Evolutionary conservation across 148 eudicot species (phyloP), one percentile per base, ranked within the genome.

Genomic region (Nepenthes mirabilis): DNA sequence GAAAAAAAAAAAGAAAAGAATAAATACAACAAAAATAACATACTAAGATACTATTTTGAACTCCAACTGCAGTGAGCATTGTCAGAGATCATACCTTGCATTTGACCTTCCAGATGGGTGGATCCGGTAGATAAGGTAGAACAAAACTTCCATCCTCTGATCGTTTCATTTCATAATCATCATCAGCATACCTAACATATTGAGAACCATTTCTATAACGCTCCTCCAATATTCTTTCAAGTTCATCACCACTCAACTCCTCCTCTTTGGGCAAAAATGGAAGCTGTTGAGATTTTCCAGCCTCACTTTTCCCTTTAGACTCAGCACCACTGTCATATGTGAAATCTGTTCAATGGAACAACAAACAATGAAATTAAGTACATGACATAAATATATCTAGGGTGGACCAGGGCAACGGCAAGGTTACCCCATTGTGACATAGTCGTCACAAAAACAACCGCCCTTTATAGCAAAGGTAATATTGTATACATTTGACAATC

Each of bases 101-200:
- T 74, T 93, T 93, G 62, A 93, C 95, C 78, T 88, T 93, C 99
- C 99, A 93, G 66, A 84, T 69, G 9, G 65, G 67, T 45, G 94
- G 88, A 58, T 82, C 91, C 60, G 45, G 69, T 14, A 63, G 69
- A 65, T 82, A 76, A 57, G 89, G 79, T 32, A 71, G 43, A 59
- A 59, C 49, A 56, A 60, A 59, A 65, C 52, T 69, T 43, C 58
- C 68, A 36, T 76, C 91, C 34, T 68, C 72, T 11, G 70, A 55
- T 66, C 67, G 62, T 68, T 75, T 82, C n/a, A 61, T 56, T 10
- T 83, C 85, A 52, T 74, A 68, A 47, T 52, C 77, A 79, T 86
- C 95, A 56, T 86, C 99, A 48, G 89, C 87, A 74, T 80, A 82
- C 53, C 75, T 87, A 64, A 84, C 86, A 74, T 70, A 78, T 65